A percentile compares a stretch with the other conserved stretches of the same genome.
These are phyloP conservation scores for Herpotrichia juniperi DNA, from an alignment of 2,329 filamentous ascomycete genomes.

Conservation along the genomic window DNA sequence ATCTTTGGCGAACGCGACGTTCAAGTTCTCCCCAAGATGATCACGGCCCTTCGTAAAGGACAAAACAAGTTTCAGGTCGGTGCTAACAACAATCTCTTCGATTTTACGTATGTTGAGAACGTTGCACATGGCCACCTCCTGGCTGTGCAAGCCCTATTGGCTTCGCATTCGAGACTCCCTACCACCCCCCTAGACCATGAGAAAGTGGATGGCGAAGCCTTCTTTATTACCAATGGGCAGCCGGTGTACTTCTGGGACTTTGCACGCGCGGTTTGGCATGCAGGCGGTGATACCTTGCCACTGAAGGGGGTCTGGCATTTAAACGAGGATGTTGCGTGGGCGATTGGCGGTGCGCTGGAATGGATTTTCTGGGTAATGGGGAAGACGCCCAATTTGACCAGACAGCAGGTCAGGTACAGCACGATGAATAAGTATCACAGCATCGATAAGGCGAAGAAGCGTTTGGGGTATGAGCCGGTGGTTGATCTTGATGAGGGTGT, in stretches of 20 bases:
- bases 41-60: slow-evolving; percentile 53
- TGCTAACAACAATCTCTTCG: slow-evolving; percentile 59
- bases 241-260: slow-evolving; percentile 60
- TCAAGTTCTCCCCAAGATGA: slow-evolving; percentile 52
- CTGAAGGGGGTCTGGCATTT: slow-evolving; percentile 51
- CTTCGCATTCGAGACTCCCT: slow-evolving; percentile 45
- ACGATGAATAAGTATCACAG: slow-evolving; percentile 80
- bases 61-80: slow-evolving; percentile 59
- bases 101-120: slow-evolving; percentile 61
- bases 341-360: slow-evolving; percentile 52
- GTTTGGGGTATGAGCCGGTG: slow-evolving; percentile 72
- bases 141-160: slow-evolving; percentile 56
- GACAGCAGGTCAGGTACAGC: slow-evolving; percentile 64
- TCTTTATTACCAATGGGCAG: slow-evolving; percentile 59
- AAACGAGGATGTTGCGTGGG: slow-evolving; percentile 47
- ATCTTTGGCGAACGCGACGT: slow-evolving; percentile 60
- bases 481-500: slow-evolving; percentile 70
- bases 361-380: slow-evolving; percentile 53
- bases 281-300: slow-evolving; percentile 48
- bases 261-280: slow-evolving; percentile 53
- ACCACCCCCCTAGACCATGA: slow-evolving; percentile 50
- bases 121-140: slow-evolving; percentile 59
- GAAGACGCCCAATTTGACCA: slow-evolving; percentile 53
- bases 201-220: slow-evolving; percentile 57
- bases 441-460: slow-evolving; percentile 74